Evolutionary conservation across 345 rosid genomes (phyloP), one percentile per base, ranked within the genome.

Genomic region (Pseudoturritis turrita): DNA sequence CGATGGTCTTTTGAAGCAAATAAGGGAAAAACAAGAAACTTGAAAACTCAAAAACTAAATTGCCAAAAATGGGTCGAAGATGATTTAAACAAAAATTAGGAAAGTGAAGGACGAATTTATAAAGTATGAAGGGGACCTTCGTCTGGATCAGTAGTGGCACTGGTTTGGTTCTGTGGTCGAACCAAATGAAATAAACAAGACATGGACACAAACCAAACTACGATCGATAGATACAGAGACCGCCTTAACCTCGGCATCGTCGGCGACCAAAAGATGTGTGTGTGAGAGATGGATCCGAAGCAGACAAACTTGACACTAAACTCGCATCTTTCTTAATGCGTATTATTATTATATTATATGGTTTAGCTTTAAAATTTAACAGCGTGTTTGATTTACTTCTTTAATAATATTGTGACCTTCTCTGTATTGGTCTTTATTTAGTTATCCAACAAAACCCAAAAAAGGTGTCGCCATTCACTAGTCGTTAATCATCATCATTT

Each of bases 101-200:
- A n/a, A n/a, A 40, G 33, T 23, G 12, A 39, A 10, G 35, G 3
- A 41, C 45, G n/a, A 23, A 31, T 1, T 11, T 15, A 31, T n/a
- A 1, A 54, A 56, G 29, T 22, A n/a, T n/a, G 28, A 25, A 21
- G 8, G 17, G 40, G 39, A 75, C 80, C 80, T 77, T 77, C 76
- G 55, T 77, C 68, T 5, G 76, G 76, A 65, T 77, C 67, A 77
- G 80, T 77, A 58, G 72, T 62, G 47, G 72, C 67, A 41, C 17
- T 11, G 76, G 72, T 71, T 55, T 3, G 50, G 63, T 65, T 65
- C 63, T 77, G 80, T 11, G 80, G 9, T 71, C 73, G 62, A 70
- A 65, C 80, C 68, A 44, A 33, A 1, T 47, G 68, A 29, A 71
- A 14, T 8, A 76, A 33, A 64, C 11, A 17, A 62, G 41, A 37